Evolutionary conservation across 73 alveolate genomes (phyloP).

Genomic region (Blepharisma japonicum): DNA sequence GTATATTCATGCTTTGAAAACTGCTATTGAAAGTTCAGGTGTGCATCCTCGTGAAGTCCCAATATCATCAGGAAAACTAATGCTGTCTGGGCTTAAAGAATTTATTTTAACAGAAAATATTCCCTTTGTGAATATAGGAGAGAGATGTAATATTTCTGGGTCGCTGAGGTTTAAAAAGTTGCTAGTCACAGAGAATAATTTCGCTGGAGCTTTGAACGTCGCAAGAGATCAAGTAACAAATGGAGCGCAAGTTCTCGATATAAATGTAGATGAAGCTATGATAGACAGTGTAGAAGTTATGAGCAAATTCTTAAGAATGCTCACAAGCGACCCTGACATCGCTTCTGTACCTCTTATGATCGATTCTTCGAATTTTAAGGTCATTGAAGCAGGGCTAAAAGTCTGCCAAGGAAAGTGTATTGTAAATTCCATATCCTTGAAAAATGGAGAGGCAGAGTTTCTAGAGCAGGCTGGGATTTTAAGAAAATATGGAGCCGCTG

Average conservation of each 20-base stretch:
- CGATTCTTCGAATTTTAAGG: conserved; percentile 78
- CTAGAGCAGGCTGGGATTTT: conserved; percentile 52
- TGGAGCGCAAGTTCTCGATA: conserved; percentile 78
- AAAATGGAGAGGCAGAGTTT: conserved; percentile 83
- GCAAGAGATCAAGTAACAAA: conserved; percentile 73
- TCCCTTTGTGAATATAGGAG: conserved; percentile 75
- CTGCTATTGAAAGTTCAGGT: conserved; percentile 42
- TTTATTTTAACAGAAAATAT: conserved; percentile 36
- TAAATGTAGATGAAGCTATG: conserved; percentile 80
- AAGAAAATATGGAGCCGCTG: conserved; percentile 76
- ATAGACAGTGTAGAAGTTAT: conserved; percentile 74
- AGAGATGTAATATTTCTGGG: conserved; percentile 83
- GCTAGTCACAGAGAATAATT: conserved; percentile 51
- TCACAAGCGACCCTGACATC: conserved; percentile 66
- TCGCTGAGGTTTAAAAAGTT: conserved; percentile 73
- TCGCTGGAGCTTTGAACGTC: conserved; percentile 67
- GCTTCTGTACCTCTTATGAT: conserved; percentile 79
- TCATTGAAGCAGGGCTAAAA: conserved; percentile 80
- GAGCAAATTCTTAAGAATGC: conserved; percentile 67
- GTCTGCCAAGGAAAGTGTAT: conserved; percentile 80
- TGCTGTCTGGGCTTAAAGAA: conserved; percentile 31
- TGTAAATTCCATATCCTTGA: conserved; percentile 77
- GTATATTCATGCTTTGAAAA: conserved; percentile 53
- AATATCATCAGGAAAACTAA: not conserved
- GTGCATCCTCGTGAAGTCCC: conserved; percentile 9